Conservation (phyloP, 83 land plant genomes). For the Picea abies region DNA sequence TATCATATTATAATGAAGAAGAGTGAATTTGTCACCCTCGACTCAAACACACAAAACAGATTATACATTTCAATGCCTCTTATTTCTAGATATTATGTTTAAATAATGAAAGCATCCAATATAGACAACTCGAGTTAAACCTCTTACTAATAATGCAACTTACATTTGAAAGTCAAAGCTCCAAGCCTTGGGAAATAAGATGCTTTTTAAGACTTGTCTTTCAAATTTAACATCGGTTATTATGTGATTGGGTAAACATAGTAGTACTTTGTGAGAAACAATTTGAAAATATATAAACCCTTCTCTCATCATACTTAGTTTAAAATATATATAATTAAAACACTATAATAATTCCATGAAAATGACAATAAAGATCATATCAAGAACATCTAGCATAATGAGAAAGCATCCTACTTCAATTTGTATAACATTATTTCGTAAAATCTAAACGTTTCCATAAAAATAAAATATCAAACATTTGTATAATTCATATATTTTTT, state of each 20-base stretch:
- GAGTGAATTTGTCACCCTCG: slow-evolving; percentile 59
- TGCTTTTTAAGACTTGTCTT: slow-evolving; percentile 90
- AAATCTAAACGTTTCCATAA: too few species aligned
- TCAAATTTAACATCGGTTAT: slow-evolving; percentile 65
- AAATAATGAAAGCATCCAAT: slow-evolving; percentile 6
- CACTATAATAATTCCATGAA: background rate
- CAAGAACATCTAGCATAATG: background rate
- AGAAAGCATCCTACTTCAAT: too few species aligned
- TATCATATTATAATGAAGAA: slow-evolving; percentile 36
- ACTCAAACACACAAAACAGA: slow-evolving; percentile 55
- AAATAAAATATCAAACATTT: too few species aligned
- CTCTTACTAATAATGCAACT: slow-evolving; percentile 9
- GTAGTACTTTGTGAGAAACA: background rate
- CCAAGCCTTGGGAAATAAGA: slow-evolving; percentile 94
- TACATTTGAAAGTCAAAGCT: slow-evolving; percentile 96
- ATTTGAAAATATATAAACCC: background rate
- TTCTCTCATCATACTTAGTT: background rate
- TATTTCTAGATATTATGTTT: background rate
- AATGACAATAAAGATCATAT: background rate
- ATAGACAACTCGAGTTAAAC: background rate
- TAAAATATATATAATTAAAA: background rate
- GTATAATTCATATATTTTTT: too few species aligned
- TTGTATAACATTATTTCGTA: too few species aligned
- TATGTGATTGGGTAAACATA: slow-evolving; percentile 36
- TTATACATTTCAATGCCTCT: background rate